A percentile compares a stretch with the other conserved stretches of the same genome.
phyloP scores from a whole-genome alignment of 2,329 filamentous ascomycete genomes.

The Curvularia sp. region DNA sequence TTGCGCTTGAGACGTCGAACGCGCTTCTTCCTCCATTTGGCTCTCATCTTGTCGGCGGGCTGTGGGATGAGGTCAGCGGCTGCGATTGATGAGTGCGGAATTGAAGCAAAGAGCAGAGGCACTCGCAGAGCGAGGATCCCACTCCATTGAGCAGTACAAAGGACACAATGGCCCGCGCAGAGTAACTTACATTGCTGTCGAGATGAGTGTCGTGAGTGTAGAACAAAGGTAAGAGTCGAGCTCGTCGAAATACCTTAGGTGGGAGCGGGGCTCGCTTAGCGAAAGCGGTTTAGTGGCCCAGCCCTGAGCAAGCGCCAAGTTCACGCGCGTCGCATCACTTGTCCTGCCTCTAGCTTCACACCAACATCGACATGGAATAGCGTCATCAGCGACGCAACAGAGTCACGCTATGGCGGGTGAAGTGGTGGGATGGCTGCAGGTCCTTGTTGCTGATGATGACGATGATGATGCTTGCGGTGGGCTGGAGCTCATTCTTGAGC shows the following conservation, averaged over 20 bases:
- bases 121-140: conserved; percentile 14
- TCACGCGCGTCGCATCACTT: conserved; percentile 24
- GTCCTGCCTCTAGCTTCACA: conserved; percentile 6
- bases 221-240: conserved; percentile 40
- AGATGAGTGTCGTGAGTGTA: conserved; percentile 55
- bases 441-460: conserved; percentile 26
- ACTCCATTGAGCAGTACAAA: conserved; percentile 37
- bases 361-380: conserved; percentile 2
- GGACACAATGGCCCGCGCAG: conserved; percentile 8
- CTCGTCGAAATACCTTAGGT: conserved; percentile 23
- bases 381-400: neutral
- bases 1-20: conserved; percentile 99
- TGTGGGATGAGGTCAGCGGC: conserved; percentile 42
- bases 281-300: conserved; percentile 7
- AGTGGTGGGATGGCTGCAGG: conserved; percentile 39
- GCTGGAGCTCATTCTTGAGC: conserved; percentile 4
- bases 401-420: conserved; percentile 35
- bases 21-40: conserved; percentile 99
- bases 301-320: conserved; percentile 12
- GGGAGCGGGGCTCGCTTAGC: conserved; percentile 40
- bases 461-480: conserved; percentile 29
- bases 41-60: conserved; percentile 72
- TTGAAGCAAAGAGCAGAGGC: conserved; percentile 11
- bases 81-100: conserved; percentile 24
- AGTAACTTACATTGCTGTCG: conserved; percentile 52